A percentile compares a stretch with the other conserved stretches of the same genome.
Conservation (phyloP, 148 eudicot genomes). For the Arctostaphylos glauca region DNA sequence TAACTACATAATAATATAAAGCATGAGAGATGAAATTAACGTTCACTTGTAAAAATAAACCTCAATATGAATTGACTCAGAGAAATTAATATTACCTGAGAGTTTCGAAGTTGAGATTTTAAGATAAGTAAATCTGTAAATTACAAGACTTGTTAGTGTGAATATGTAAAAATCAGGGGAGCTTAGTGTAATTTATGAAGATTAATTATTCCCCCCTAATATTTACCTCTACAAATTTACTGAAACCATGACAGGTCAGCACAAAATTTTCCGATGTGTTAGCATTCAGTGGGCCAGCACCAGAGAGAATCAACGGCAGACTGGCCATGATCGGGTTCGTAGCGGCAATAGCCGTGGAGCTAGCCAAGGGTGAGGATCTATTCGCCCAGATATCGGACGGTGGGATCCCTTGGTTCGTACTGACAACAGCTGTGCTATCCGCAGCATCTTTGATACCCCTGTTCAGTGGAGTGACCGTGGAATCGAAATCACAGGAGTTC, state of each 20-base stretch:
- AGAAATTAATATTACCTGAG: no score
- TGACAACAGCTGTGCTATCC: conserved; percentile 50
- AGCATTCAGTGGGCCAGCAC: conserved; percentile 83
- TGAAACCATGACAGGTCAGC: conserved; percentile 42
- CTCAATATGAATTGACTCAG: no score
- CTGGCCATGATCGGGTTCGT: conserved; percentile 87
- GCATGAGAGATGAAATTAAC: no score
- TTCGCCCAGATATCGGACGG: conserved; percentile 63
- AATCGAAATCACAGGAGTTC: conserved; percentile 36
- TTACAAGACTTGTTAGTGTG: no score
- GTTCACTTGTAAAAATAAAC: no score
- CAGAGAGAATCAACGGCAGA: conserved; percentile 89
- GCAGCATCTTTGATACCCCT: conserved; percentile 62
- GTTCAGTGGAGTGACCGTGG: conserved; percentile 50
- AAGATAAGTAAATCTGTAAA: no score
- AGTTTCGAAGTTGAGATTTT: no score
- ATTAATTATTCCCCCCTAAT: no score
- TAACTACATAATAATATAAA: no score
- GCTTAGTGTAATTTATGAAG: no score
- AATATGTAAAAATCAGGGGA: no score
- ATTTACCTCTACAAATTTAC: no score
- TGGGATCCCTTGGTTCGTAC: conserved; percentile 67
- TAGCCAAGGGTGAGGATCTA: conserved; percentile 57
- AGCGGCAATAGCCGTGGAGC: conserved; percentile 67
- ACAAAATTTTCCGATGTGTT: conserved; percentile 62